Evolutionary conservation across 768 basidiomycete genomes (phyloP).

Genomic region (Trametes punicea): DNA sequence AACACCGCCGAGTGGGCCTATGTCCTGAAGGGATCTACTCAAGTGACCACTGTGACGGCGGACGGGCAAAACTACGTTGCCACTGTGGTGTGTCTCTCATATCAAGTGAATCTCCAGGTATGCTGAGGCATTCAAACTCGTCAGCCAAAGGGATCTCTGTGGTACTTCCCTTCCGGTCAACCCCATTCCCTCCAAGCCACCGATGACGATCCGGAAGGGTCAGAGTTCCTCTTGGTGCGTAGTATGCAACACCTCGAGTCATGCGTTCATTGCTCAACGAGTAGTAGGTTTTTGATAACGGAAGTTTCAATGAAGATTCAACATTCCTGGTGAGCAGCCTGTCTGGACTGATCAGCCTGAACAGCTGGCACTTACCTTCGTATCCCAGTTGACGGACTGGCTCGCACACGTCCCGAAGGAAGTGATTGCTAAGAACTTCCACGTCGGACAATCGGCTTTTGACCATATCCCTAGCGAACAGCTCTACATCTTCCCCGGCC

Average conservation of each 20-base stretch:
- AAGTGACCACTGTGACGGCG: constrained; percentile 46
- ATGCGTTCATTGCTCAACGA: not conserved
- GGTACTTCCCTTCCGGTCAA: constrained; percentile 38
- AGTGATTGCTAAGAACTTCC: constrained; percentile 36
- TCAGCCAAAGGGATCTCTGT: constrained; percentile 29
- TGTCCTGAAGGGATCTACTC: constrained; percentile 30
- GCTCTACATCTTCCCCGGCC: constrained; percentile 31
- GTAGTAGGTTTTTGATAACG: constrained; percentile 38
- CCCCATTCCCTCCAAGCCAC: constrained; percentile 38
- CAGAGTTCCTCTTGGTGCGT: constrained; percentile 27
- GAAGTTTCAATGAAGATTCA: constrained; percentile 33
- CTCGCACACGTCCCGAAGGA: constrained; percentile 34
- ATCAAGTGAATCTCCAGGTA: not conserved
- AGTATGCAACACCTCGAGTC: constrained; percentile 11
- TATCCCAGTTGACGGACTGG: constrained; percentile 29
- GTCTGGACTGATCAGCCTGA: not conserved
- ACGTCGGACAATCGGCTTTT: constrained; percentile 26
- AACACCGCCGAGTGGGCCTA: constrained; percentile 32
- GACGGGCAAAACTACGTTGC: constrained; percentile 48
- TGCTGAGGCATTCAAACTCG: not conserved
- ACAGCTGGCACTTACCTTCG: not conserved
- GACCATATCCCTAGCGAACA: constrained; percentile 28
- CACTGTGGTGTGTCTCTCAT: constrained; percentile 27
- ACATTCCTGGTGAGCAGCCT: constrained; percentile 31
- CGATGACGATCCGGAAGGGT: constrained; percentile 23